phyloP scores from a whole-genome alignment of 139 green algal species.

The Ostreobium quekettii region DNA sequence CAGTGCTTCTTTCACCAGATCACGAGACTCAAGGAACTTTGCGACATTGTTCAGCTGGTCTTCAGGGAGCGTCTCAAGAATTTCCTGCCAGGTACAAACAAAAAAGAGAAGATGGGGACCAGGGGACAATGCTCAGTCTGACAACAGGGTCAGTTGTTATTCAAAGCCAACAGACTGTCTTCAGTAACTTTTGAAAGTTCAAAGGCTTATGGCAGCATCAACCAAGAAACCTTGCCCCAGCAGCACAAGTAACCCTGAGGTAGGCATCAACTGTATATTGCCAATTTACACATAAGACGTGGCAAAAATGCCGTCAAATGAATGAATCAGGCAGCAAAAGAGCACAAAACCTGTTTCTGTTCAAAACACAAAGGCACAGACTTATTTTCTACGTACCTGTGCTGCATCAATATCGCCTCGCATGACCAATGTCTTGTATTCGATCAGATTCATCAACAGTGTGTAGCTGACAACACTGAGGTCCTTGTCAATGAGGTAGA shows the following conservation, averaged over 20 bases:
- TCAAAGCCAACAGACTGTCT: slow-evolving; percentile 12
- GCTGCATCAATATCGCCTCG: slow-evolving; percentile 41
- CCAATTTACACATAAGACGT: no score
- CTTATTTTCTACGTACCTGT: slow-evolving; percentile 20
- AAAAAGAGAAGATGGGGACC: not conserved
- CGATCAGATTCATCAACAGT: slow-evolving; percentile 87
- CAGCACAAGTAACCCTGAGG: no score
- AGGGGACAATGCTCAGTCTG: not conserved
- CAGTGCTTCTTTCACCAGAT: slow-evolving; percentile 70
- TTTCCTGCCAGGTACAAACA: not conserved
- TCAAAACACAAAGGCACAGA: no score
- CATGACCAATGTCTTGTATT: slow-evolving; percentile 82
- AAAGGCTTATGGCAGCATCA: no score
- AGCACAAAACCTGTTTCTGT: no score
- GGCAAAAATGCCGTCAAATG: no score
- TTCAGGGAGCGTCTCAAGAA: slow-evolving; percentile 25
- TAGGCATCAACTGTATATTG: no score
- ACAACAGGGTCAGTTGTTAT: slow-evolving; percentile 28
- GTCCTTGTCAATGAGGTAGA: slow-evolving; percentile 95
- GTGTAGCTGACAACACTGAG: slow-evolving; percentile 76
- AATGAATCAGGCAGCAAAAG: no score
- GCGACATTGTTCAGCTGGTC: slow-evolving; percentile 78
- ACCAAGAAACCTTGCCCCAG: no score
- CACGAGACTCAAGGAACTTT: slow-evolving; percentile 88
- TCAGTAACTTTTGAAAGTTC: no score